Percentiles rank a stretch among this genome's conserved stretches.
Evolutionary conservation across 768 basidiomycete genomes (phyloP).

Genomic region (Mycena maculata): DNA sequence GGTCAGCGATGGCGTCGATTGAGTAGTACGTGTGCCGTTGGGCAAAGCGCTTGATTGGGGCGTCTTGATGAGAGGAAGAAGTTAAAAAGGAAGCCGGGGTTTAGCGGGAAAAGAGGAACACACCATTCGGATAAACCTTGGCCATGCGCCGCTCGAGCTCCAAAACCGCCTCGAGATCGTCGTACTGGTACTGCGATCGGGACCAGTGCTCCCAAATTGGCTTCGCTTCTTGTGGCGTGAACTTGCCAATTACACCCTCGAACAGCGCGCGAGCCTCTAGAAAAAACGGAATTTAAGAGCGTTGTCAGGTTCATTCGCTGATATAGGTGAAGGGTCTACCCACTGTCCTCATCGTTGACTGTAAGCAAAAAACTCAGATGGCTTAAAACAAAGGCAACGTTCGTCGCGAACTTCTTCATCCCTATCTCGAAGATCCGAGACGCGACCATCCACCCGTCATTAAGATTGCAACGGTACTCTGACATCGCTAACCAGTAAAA

Average conservation of each 20-base stretch:
- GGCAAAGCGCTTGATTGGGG: conserved; percentile 91
- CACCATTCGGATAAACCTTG: conserved; percentile 89
- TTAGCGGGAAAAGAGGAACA: conserved; percentile 40
- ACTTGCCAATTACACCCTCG: conserved; percentile 85
- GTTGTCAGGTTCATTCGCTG: no score
- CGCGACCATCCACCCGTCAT: conserved; percentile 75
- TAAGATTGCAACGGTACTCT: conserved; percentile 90
- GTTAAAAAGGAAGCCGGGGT: no score
- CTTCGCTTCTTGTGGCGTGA: conserved; percentile 81
- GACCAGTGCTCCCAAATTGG: conserved; percentile 97
- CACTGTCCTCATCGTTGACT: conserved; percentile 96
- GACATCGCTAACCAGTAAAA: conserved; percentile 73
- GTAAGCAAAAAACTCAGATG: conserved; percentile 95
- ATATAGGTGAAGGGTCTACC: conserved; percentile 43
- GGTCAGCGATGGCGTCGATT: not conserved
- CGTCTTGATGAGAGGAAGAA: conserved; percentile 66
- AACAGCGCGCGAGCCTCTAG: conserved; percentile 96
- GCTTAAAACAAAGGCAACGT: conserved; percentile 86
- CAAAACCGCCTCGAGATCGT: conserved; percentile 88
- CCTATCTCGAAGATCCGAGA: conserved; percentile 95
- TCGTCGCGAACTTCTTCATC: conserved; percentile 82
- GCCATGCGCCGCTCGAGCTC: conserved; percentile 91
- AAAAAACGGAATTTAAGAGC: no score
- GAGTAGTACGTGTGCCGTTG: conserved; percentile 37
- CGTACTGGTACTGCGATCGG: conserved; percentile 93